Base-by-base conservation (phyloP, 768 basidiomycete species). In the Chalciporus chontae region DNA sequence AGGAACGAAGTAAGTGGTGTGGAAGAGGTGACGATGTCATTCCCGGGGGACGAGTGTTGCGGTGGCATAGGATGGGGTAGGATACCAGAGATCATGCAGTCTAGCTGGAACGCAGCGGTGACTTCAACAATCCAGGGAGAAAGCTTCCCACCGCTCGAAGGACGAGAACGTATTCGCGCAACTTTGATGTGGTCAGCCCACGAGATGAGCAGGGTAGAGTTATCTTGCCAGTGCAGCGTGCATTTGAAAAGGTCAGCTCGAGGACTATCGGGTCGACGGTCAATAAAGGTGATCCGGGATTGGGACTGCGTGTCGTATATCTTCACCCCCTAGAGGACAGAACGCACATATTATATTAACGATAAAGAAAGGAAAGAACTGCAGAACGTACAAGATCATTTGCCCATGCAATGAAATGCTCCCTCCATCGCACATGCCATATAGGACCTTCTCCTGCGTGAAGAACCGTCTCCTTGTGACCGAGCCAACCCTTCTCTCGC, bases 141-240 rank as follows among this genome's bases (percentile, higher is more conserved):
- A 8, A 76, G 68, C 51, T 75, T 78, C 2, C 77, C 69, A 0
- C 74, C 64, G 3, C 75, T 62, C 5, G 77, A 66, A n/a, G 74
- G 76, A 34, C 86, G 76, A 3, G 81, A 74, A 15, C 86, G 81
- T 47, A 95, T 77, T 11, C 89, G 81, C 6, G 87, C 92, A 21
- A 97, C 85, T 64, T 92, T 95, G 75, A 98, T 88, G 45, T 84
- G 77, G 68, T 94, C 89, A 9, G 94, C 93, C 96, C 94, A 98
- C 1, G 83, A 88, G 42, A 97, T 87, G 34, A 99, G 77, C 3
- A 99, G 77, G 0, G 92, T 94, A 1, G 81, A 79, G 60, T 94
- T 90, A 62, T 96, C 93, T 59, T 91, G 90, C 94, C 95, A 99
- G 50, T 84, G 74, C 1, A 99, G 77, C 0, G 81, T 87, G 63